These are phyloP conservation scores for Aspergillus sojae DNA, from an alignment of 2,329 filamentous ascomycete genomes.

Conservation along the genomic window DNA sequence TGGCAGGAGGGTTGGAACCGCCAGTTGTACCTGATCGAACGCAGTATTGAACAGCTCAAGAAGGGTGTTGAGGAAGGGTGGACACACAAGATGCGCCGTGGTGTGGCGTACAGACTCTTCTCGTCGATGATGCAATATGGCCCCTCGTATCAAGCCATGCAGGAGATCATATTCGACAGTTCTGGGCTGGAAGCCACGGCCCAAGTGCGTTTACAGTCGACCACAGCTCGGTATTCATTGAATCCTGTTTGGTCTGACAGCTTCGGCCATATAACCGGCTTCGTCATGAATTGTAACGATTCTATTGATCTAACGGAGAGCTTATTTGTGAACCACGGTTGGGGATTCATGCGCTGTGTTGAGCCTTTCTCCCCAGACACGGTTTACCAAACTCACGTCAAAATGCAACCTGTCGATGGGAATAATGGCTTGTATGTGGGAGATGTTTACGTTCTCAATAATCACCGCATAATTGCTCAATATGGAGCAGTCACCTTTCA, in stretches of 20 bases:
- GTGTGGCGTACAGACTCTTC: neutral
- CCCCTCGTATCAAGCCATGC: neutral
- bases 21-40: neutral
- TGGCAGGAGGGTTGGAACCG: neutral
- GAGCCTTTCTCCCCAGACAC: neutral
- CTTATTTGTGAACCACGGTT: neutral
- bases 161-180: neutral
- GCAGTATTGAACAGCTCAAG: neutral
- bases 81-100: neutral
- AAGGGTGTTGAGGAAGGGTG: neutral
- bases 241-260: neutral
- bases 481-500: neutral
- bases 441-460: neutral
- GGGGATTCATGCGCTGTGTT: neutral
- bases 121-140: neutral
- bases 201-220: neutral
- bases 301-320: neutral
- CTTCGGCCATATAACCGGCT: neutral
- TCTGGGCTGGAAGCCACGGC: neutral
- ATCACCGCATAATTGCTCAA: neutral
- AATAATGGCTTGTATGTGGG: neutral
- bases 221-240: neutral
- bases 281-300: neutral
- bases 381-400: slow-evolving; percentile 3
- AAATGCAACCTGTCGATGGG: neutral